phyloP scores from a whole-genome alignment of 331 rosid species.

The Rosa hybrid region DNA sequence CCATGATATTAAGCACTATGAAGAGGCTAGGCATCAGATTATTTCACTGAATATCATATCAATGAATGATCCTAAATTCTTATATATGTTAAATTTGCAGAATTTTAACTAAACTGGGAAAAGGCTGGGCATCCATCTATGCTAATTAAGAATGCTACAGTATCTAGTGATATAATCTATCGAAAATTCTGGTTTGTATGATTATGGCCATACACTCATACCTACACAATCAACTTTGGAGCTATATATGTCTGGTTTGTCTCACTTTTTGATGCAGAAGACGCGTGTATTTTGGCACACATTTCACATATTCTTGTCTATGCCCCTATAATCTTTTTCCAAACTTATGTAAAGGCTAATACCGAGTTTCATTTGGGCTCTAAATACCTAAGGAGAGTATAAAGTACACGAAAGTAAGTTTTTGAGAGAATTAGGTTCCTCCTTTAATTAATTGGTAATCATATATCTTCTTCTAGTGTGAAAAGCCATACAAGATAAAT shows the following conservation, averaged over 20 bases:
- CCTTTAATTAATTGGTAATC: not conserved
- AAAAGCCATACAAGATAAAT: not conserved
- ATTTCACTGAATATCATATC: not conserved
- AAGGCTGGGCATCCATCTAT: not conserved
- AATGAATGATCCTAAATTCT: not conserved
- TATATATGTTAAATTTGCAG: not conserved
- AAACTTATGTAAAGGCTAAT: not conserved
- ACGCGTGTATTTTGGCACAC: not conserved
- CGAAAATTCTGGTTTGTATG: not conserved
- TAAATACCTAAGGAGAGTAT: not conserved
- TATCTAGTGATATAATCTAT: not conserved
- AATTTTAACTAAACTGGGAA: not conserved
- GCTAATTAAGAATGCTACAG: not conserved
- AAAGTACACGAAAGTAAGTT: not conserved
- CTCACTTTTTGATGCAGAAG: not conserved
- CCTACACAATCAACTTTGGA: not conserved
- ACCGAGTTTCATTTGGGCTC: not conserved
- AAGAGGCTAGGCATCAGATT: not conserved
- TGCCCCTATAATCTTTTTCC: conserved; percentile 16
- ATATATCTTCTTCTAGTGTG: not conserved
- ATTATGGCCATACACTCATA: not conserved
- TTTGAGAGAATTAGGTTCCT: not conserved
- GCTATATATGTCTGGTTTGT: not conserved
- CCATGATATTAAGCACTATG: not conserved
- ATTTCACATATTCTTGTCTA: conserved; percentile 18